Base-by-base conservation (phyloP, 768 basidiomycete species). In the Lenzites betulinus region DNA sequence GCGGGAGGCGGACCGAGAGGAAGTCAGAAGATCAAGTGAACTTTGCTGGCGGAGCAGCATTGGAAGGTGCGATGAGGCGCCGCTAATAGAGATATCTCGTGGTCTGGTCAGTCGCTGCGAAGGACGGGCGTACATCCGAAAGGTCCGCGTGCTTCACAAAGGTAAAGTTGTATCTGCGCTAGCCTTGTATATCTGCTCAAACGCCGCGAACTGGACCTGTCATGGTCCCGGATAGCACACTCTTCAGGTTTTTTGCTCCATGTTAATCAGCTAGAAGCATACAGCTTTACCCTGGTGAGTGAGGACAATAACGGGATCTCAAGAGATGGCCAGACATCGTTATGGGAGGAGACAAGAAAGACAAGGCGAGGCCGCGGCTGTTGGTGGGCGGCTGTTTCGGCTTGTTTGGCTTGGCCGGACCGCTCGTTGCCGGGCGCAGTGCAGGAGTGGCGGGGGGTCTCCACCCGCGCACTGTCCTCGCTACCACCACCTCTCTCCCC, bases 401-500 rank as follows among this genome's bases (percentile, higher is more conserved):
- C 11, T 2, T 54, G 16, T 54, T 28, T 28, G 39, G 11, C 8
- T 36, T 12, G 11, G 28, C 22, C 42, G n/a, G 20, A 8, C 55
- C 36, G 56, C 11, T 39, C 48, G 35, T 16, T 36, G 36, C 36
- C 44, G 46, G 38, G 51, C 49, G 51, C 58, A 59, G 58, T 23
- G 23, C 30, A 41, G 23, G 23, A 9, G 6, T 4, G 47, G 56
- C 56, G 20, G 38, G 5, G 25, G 39, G 44, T 54, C 51, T 47
- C 58, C 44, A 54, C 58, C 35, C n/a, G 20, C 44, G 42, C 50
- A 44, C 47, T 20, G 28, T 58, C 43, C 26, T 59, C 44, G 15
- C 58, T 59, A 59, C 58, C 58, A 54, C 58, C 46, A 47, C 51
- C 58, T 30, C 43, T 22, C 38, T 15, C 41, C 26, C 22, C 36